A percentile compares a stretch with the other conserved stretches of the same genome.
phyloP scores from a whole-genome alignment of 2,329 filamentous ascomycete species.

The Ceratocystis alfenasii region DNA sequence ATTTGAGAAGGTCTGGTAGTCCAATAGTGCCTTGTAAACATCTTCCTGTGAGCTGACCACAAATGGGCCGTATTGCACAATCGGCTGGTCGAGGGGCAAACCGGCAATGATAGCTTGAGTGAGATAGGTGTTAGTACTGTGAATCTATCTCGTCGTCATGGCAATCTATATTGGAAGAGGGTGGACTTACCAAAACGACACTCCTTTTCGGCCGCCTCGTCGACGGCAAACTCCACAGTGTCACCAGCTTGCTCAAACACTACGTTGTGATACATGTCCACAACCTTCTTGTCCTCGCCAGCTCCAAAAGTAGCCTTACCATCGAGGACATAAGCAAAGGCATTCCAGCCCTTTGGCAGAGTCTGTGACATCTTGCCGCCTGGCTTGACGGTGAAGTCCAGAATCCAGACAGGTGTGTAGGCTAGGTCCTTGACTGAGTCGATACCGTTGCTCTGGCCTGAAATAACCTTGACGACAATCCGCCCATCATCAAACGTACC shows the following conservation, averaged over 20 bases:
- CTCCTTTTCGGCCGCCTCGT: conserved; percentile 47
- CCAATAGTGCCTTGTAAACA: conserved; percentile 63
- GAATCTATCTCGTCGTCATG: no score
- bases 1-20: conserved; percentile 61
- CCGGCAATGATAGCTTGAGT: conserved; percentile 57
- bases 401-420: conserved; percentile 93
- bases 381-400: conserved; percentile 70
- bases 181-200: conserved; percentile 37
- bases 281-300: conserved; percentile 38
- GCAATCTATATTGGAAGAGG: background rate
- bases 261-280: conserved; percentile 71
- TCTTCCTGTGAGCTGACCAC: conserved; percentile 62
- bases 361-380: conserved; percentile 66
- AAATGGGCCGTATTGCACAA: conserved; percentile 78
- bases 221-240: conserved; percentile 57
- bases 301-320: conserved; percentile 55
- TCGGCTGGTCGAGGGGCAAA: conserved; percentile 63
- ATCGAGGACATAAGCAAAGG: conserved; percentile 75
- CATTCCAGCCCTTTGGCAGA: conserved; percentile 72
- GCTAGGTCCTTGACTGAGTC: conserved; percentile 83
- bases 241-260: conserved; percentile 77
- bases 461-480: conserved; percentile 81
- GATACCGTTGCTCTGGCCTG: conserved; percentile 68
- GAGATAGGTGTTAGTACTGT: conserved; percentile 6
- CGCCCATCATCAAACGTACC: conserved; percentile 59